Evolutionary conservation across 176 grass and related monocot species (phyloP).

Genomic region (Lolium rigidum): DNA sequence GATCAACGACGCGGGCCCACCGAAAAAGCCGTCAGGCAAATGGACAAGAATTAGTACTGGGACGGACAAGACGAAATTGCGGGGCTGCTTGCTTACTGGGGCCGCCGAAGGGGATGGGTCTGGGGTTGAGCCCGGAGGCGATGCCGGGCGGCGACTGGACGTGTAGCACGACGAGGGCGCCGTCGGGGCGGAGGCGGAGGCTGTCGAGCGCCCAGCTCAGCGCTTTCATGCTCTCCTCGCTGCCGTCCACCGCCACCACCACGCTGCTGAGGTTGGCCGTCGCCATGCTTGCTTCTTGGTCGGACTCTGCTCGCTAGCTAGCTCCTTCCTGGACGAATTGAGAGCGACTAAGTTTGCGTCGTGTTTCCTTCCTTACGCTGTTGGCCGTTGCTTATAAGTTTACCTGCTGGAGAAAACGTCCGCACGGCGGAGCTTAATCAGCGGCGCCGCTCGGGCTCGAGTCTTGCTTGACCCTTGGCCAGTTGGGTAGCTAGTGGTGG

Average conservation of each 20-base stretch:
- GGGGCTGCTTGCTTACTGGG: slow-evolving; percentile 58
- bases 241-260: slow-evolving; percentile 90
- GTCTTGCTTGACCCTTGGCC: background rate
- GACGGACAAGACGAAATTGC: background rate
- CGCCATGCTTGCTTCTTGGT: slow-evolving; percentile 56
- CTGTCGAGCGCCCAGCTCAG: slow-evolving; percentile 90
- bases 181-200: slow-evolving; percentile 73
- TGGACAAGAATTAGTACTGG: background rate
- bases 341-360: background rate
- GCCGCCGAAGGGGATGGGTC: slow-evolving; percentile 89
- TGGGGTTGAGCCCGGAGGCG: slow-evolving; percentile 75
- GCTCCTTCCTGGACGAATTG: background rate
- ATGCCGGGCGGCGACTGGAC: slow-evolving; percentile 76
- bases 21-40: slow-evolving; percentile 33
- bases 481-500: slow-evolving; percentile 10
- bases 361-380: background rate
- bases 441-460: background rate
- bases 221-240: slow-evolving; percentile 95
- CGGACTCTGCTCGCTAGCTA: background rate
- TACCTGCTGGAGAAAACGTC: background rate
- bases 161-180: slow-evolving; percentile 79
- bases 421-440: background rate
- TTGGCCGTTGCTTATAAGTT: background rate
- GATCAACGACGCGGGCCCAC: background rate
- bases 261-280: slow-evolving; percentile 80